Evolutionary conservation across 768 basidiomycete genomes (phyloP), one percentile per base, ranked within the genome.

Genomic region (Pulveroboletus sp.): DNA sequence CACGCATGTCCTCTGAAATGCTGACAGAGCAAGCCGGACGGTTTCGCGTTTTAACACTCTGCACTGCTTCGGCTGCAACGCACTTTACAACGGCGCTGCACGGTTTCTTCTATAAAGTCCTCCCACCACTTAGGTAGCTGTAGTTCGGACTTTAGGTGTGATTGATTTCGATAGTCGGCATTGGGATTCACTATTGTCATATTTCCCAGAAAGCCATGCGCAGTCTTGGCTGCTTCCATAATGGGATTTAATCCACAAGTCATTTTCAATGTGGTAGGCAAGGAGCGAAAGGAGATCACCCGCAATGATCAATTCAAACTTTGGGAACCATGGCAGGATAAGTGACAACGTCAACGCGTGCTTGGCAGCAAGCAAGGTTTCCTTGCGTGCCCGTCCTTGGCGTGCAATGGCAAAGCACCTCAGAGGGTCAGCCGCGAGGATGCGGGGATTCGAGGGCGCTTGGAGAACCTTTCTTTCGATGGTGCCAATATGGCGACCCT

Each of bases 31-130:
- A 62, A 12, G 0, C 0, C 2, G 5, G 0, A 31, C 58, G 55
- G 10, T 40, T 39, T 4, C 11, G 14, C 2, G 14, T 20, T 39
- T 48, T 51, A 3, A 53, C 47, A 1, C 12, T 32, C 10, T 42
- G 40, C 0, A 53, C 31, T 0, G 47, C 48, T 20, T 37, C 45
- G 3, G 52, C 50, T 4, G 24, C 47, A 14, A 2, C 10, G 4
- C 25, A 3, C 11, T 44, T 29, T 8, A 63, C 41, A 2, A 25
- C 50, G 21, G 17, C 52, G 4, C 40, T 45, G 29, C 55, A 67
- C 2, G 65, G 58, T 21, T 29, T 62, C n/a, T 67, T 53, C 39
- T 48, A 55, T 54, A 19, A 55, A 64, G 1, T 39, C 25, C 0
- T 49, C 45, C 61, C 66, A 66, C 64, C 61, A 61, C 0, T 21